Evolutionary conservation across 2,329 filamentous ascomycete species (phyloP).

Genomic region (Trichoderma sp.): DNA sequence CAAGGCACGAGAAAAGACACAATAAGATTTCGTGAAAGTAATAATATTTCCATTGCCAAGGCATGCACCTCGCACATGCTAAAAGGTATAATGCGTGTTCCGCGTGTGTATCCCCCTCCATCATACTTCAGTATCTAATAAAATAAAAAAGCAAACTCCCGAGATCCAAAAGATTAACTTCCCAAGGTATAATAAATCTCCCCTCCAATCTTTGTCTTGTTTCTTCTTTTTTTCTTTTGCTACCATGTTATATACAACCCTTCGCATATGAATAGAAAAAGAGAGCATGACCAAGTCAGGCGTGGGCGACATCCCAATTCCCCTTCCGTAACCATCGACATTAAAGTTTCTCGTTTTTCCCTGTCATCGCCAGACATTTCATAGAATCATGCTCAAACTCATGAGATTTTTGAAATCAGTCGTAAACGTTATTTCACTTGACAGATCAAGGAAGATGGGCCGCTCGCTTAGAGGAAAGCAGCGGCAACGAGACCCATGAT

Average conservation of each 20-base stretch:
- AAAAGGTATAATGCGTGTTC: slow-evolving; percentile 1
- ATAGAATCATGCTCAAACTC: slow-evolving; percentile 1
- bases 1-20: not conserved
- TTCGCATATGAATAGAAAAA: not conserved
- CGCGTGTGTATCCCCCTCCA: not conserved
- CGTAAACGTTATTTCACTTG: slow-evolving; percentile 8
- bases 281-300: not conserved
- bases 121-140: slow-evolving; percentile 4
- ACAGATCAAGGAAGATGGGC: not conserved
- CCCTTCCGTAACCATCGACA: not conserved
- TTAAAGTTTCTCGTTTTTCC: slow-evolving; percentile 11
- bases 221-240: not conserved
- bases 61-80: slow-evolving; percentile 9
- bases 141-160: slow-evolving; percentile 4
- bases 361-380: slow-evolving; percentile 8
- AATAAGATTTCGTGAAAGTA: not conserved
- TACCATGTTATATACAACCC: slow-evolving; percentile 9
- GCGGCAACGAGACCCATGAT: slow-evolving; percentile 42
- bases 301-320: not conserved
- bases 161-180: not conserved
- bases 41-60: slow-evolving; percentile 3
- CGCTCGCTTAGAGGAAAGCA: slow-evolving; percentile 42
- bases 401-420: slow-evolving; percentile 20
- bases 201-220: not conserved
- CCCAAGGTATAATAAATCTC: slow-evolving; percentile 13